Base-by-base conservation (phyloP, 306 rosid species). In the Gynostemma pentaphyllum region DNA sequence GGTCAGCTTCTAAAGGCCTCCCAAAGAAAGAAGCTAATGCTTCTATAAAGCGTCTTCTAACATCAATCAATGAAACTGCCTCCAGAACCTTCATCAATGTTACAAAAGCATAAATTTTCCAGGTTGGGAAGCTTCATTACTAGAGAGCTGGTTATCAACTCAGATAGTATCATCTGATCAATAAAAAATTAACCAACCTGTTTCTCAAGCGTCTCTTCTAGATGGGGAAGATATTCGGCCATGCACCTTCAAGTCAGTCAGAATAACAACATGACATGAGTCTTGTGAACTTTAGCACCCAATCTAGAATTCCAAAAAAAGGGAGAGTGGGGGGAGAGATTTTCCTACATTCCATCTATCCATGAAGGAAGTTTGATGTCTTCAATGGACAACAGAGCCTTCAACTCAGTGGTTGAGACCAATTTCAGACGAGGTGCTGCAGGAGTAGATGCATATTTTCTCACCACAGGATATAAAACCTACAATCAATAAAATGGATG, bases 1-100 rank as follows among this genome's bases (percentile, higher is more conserved):
- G 80, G 78, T 94, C 99, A 72, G 97, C 99, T 85, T 94, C 99
- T 70, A 94, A 60, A 0, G 97, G 94, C 78, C 92, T 78, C 78
- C 99, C 99, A 64, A 94, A 46, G 26, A 56, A 73, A 74, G 68
- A 19, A 42, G 85, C 81, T 67, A 88, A 75, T 30, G 95, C 90
- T 83, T 88, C 97, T 29, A 94, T 88, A 79, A 94, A 86, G 72
- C 54, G 60, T 72, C 97, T 82, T 72, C 97, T 82, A 67, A 73
- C 73, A 63, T 94, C 97, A 76, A 94, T 78, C 60, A 74, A 76
- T 24, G 83, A 78, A 80, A 83, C 79, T 26, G 99, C 99, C 77
- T 94, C 97, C 62, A 68, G 65, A 66, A 94, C 85, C 99, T 94
- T 66, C 55, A 68, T 34, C 66, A 63, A 76, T 27, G 67, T 14